Percentiles rank a stretch among this genome's conserved stretches.
Evolutionary conservation across 768 basidiomycete genomes (phyloP).

Genomic region (Amanita muscaria): DNA sequence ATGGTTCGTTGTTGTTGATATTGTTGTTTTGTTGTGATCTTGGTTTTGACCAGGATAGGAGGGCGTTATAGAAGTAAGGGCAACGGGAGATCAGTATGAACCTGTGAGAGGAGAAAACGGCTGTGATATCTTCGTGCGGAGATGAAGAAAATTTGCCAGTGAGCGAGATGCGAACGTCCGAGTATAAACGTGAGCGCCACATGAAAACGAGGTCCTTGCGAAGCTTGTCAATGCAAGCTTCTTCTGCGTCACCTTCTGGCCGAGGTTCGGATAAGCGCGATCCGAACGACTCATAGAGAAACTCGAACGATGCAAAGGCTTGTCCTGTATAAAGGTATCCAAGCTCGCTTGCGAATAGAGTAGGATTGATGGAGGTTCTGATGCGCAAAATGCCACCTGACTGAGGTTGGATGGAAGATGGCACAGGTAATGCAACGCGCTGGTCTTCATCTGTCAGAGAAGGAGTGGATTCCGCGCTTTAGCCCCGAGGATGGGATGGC

Average conservation of each 20-base stretch:
- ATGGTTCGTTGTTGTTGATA: constrained; percentile 37
- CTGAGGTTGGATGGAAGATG: constrained; percentile 29
- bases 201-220: constrained; percentile 92
- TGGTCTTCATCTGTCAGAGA: constrained; percentile 45
- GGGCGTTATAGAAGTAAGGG: constrained; percentile 75
- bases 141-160: constrained; percentile 57
- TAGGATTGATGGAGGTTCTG: constrained; percentile 60
- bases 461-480: constrained; percentile 50
- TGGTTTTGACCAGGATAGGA: constrained; percentile 52
- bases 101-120: constrained; percentile 85
- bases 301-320: constrained; percentile 81
- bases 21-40: constrained; percentile 17
- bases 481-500: constrained; percentile 37
- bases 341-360: constrained; percentile 81
- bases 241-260: constrained; percentile 26
- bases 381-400: constrained; percentile 48
- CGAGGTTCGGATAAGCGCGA: too few relatives aligned
- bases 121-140: constrained; percentile 62
- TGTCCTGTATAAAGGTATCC: constrained; percentile 94
- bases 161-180: constrained; percentile 80
- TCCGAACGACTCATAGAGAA: constrained; percentile 68
- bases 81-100: constrained; percentile 88
- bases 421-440: constrained; percentile 40
- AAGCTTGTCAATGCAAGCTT: constrained; percentile 70
- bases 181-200: constrained; percentile 93